phyloP scores from a whole-genome alignment of 2,329 filamentous ascomycete species.

The Neoscytalidium dimidiatum region DNA sequence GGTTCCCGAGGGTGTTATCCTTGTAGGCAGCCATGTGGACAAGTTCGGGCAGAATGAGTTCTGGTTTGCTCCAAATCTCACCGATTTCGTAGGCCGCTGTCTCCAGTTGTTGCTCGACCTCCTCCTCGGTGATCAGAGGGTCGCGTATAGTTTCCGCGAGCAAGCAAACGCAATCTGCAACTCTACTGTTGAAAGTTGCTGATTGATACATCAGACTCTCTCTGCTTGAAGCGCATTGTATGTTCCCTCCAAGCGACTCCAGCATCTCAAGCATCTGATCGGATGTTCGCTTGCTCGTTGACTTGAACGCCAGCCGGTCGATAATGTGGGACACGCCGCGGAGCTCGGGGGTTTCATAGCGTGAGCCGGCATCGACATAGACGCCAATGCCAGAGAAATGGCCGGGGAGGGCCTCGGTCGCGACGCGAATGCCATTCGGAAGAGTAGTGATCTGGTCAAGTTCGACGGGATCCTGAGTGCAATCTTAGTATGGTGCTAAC shows the following conservation, averaged over 20 bases:
- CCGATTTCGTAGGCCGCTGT: conserved; percentile 94
- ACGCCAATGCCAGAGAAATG: conserved; percentile 95
- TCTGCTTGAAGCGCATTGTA: conserved; percentile 92
- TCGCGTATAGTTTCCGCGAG: conserved; percentile 93
- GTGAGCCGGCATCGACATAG: conserved; percentile 92
- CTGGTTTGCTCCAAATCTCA: conserved; percentile 97
- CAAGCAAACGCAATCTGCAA: conserved; percentile 77
- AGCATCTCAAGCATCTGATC: conserved; percentile 87
- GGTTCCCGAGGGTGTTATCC: conserved; percentile 94
- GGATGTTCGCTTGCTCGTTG: conserved; percentile 68
- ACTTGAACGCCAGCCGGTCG: conserved; percentile 93
- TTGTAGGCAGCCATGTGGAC: conserved; percentile 95
- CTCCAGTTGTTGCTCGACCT: conserved; percentile 82
- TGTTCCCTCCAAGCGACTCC: conserved; percentile 89
- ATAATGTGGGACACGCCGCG: conserved; percentile 94
- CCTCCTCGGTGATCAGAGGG: conserved; percentile 79
- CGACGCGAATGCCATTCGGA: conserved; percentile 89
- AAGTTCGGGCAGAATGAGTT: conserved; percentile 91
- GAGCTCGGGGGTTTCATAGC: conserved; percentile 84
- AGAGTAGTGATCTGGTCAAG: conserved; percentile 86
- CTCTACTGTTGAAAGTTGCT: conserved; percentile 92
- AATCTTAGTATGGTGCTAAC: background rate
- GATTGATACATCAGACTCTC: conserved; percentile 99
- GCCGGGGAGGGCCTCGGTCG: conserved; percentile 89
- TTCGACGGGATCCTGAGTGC: conserved; percentile 72